Evolutionary conservation across 192 early-diverging fungal genomes (phyloP), one percentile per base, ranked within the genome.

Genomic region (Entomortierella parvispora): DNA sequence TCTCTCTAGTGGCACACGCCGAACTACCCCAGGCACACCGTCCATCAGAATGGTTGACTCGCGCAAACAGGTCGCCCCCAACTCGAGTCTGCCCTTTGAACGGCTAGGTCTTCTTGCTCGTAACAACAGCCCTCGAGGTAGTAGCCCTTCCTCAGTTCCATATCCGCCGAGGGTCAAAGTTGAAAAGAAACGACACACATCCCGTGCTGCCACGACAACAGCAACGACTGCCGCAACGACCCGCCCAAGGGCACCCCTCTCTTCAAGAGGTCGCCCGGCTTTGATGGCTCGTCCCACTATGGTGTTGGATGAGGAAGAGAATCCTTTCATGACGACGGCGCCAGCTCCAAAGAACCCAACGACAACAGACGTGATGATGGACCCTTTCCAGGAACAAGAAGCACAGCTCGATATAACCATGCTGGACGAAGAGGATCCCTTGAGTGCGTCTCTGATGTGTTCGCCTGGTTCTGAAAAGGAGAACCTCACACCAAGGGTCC

Each of bases 61-160:
- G 14, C 50, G 29, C 11, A 33, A 46, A 18, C n/a, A 65, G n/a
- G 63, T 45, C 0, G 49, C 22, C 7, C 33, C 29, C 23, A 72
- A 58, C 32, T n/a, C 64, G n/a, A 45, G 34, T 8, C 23, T 75
- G 18, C 71, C 71, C 2, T 75, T 75, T 55, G 71, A 65, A 2
- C 47, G 65, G 18, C 18, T 66, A 22, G 29, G 32, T n/a, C 22
- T 20, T 8, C 55, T 29, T 3, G 15, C 28, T 10, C 23, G 49
- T 4, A 20, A 2, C 22, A 47, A 18, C 23, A 2, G n/a, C n/a
- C n/a, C n/a, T n/a, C n/a, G n/a, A n/a, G n/a, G n/a, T n/a, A n/a
- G n/a, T n/a, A n/a, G n/a, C n/a, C n/a, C n/a, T n/a, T n/a, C n/a
- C n/a, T n/a, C n/a, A n/a, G n/a, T n/a, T n/a, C n/a, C n/a, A n/a